phyloP scores from a whole-genome alignment of 2,329 filamentous ascomycete genomes.

The Chrysoporthe puriensis region DNA sequence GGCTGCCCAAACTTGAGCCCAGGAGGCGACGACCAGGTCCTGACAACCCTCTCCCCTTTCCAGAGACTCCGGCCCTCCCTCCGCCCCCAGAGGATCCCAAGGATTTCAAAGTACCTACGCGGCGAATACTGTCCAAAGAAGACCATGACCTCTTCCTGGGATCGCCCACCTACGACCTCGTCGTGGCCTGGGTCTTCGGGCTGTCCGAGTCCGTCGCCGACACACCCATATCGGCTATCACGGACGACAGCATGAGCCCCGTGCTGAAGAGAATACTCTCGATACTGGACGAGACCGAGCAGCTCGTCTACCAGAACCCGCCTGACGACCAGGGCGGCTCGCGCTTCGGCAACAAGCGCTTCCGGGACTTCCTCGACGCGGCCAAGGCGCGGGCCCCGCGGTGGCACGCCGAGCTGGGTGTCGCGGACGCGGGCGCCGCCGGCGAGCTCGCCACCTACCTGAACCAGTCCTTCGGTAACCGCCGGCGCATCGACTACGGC shows the following conservation, averaged over 20 bases:
- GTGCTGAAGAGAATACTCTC: constrained; percentile 65
- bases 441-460: constrained; percentile 81
- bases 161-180: constrained; percentile 74
- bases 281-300: constrained; percentile 72
- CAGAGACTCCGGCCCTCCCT: constrained; percentile 75
- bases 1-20: constrained; percentile 70
- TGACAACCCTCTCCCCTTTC: constrained; percentile 65
- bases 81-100: constrained; percentile 63
- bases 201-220: constrained; percentile 81
- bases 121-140: constrained; percentile 77
- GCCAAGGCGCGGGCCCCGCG: constrained; percentile 56
- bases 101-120: constrained; percentile 67
- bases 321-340: constrained; percentile 86
- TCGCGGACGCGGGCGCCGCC: constrained; percentile 57
- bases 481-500: constrained; percentile 89
- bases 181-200: constrained; percentile 83
- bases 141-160: constrained; percentile 83
- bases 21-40: constrained; percentile 57
- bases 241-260: constrained; percentile 59
- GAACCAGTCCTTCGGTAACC: constrained; percentile 81
- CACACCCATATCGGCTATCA: constrained; percentile 66
- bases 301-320: constrained; percentile 70
- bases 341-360: constrained; percentile 92
- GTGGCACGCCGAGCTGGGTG: constrained; percentile 68
- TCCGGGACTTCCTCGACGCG: constrained; percentile 78